phyloP scores from a whole-genome alignment of 139 green algal species.

The Coelastrella sp. region DNA sequence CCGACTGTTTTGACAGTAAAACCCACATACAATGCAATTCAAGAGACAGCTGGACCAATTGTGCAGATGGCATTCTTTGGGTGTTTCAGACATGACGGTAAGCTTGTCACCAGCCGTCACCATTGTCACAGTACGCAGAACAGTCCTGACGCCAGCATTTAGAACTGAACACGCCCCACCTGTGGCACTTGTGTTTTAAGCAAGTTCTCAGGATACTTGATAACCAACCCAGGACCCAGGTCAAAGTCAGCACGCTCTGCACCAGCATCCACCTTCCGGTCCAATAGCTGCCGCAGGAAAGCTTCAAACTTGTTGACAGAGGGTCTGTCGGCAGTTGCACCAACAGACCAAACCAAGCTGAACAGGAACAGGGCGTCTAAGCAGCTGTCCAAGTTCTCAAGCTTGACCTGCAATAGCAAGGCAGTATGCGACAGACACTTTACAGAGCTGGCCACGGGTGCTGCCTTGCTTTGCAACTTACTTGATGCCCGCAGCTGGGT shows the following conservation, averaged over 20 bases:
- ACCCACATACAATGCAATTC: too few relatives aligned
- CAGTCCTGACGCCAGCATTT: too few relatives aligned
- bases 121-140: too few relatives aligned
- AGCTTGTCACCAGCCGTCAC: too few relatives aligned
- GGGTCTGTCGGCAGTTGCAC: slow-evolving; percentile 67
- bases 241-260: slow-evolving; percentile 49
- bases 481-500: too few relatives aligned
- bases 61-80: not conserved
- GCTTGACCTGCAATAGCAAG: slow-evolving; percentile 27
- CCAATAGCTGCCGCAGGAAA: slow-evolving; percentile 69
- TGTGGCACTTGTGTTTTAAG: not conserved
- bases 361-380: slow-evolving; percentile 81
- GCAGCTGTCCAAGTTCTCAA: slow-evolving; percentile 39
- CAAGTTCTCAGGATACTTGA: slow-evolving; percentile 33
- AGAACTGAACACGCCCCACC: not conserved
- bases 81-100: too few relatives aligned
- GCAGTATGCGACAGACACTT: not conserved
- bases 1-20: too few relatives aligned
- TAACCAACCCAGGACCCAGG: slow-evolving; percentile 36
- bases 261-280: slow-evolving; percentile 62
- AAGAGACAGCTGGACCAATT: too few relatives aligned
- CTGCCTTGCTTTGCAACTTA: not conserved
- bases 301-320: slow-evolving; percentile 44
- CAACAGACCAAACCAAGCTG: slow-evolving; percentile 79
- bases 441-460: not conserved